A percentile compares a stretch with the other conserved stretches of the same genome.
Evolutionary conservation across 805 yeast species (phyloP).

Genomic region (Jamesozyma lodderae): DNA sequence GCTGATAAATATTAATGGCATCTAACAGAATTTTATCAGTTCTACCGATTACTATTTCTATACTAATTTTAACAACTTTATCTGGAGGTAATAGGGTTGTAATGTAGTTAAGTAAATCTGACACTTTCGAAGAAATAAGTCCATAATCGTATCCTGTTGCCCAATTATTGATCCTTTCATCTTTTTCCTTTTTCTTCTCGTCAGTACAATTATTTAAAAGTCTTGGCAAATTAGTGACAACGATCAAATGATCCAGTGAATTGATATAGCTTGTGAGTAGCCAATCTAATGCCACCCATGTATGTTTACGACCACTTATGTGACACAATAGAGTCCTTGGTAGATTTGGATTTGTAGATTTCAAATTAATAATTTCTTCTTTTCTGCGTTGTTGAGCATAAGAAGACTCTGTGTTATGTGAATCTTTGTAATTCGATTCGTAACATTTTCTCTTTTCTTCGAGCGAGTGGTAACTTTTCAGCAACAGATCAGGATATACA

Average conservation of each 20-base stretch:
- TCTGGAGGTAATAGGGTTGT: slow-evolving; percentile 17
- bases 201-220: slow-evolving; percentile 2
- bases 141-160: slow-evolving; percentile 18
- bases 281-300: slow-evolving; percentile 80
- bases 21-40: slow-evolving; percentile 18
- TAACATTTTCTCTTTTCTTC: not conserved
- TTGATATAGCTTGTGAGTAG: slow-evolving; percentile 38
- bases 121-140: slow-evolving; percentile 11
- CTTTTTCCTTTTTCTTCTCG: not conserved
- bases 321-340: slow-evolving; percentile 51
- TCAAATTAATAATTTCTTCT: slow-evolving; percentile 9
- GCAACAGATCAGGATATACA: slow-evolving; percentile 15
- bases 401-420: no score
- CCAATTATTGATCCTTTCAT: slow-evolving; percentile 9
- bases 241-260: slow-evolving; percentile 52
- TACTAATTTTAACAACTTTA: slow-evolving; percentile 17
- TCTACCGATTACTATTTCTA: slow-evolving; percentile 25
- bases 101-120: slow-evolving; percentile 21
- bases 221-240: slow-evolving; percentile 37
- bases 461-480: slow-evolving; percentile 5
- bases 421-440: no score
- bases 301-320: slow-evolving; percentile 59
- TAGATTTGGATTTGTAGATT: slow-evolving; percentile 14
- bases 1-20: slow-evolving; percentile 26
- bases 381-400: not conserved